phyloP scores from a whole-genome alignment of 176 grass and related monocot species.

The Bonia amplexicaulis region DNA sequence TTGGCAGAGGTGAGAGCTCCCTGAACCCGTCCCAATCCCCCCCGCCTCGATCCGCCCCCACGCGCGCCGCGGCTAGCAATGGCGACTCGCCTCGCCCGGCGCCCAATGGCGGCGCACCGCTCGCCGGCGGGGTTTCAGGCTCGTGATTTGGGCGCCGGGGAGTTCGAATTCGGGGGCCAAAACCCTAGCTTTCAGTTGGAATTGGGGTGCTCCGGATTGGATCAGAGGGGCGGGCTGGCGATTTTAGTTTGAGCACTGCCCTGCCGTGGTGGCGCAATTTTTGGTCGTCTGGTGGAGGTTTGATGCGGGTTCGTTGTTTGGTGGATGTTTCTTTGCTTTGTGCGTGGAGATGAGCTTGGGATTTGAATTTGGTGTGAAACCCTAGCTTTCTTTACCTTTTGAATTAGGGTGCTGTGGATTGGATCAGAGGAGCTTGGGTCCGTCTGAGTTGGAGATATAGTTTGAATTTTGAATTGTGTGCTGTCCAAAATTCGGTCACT shows the following conservation, averaged over 20 bases:
- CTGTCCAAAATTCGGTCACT: slow-evolving; percentile 9
- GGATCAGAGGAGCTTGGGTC: slow-evolving; percentile 14
- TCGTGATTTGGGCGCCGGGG: slow-evolving; percentile 9
- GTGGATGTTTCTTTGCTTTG: background rate
- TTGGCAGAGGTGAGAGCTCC: slow-evolving; percentile 40
- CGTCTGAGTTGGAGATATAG: background rate
- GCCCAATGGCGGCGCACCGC: slow-evolving; percentile 26
- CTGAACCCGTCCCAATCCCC: slow-evolving; percentile 1
- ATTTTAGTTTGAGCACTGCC: slow-evolving; percentile 6
- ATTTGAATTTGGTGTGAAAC: slow-evolving; percentile 51
- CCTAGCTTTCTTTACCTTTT: slow-evolving; percentile 30
- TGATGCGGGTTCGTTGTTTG: slow-evolving; percentile 3
- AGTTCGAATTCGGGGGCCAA: slow-evolving; percentile 27
- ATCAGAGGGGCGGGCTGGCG: slow-evolving; percentile 28
- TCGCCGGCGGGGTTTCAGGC: background rate
- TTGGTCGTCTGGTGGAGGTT: background rate
- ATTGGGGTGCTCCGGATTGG: slow-evolving; percentile 27
- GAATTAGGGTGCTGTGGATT: background rate
- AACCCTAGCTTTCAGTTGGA: slow-evolving; percentile 15
- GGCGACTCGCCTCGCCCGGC: background rate
- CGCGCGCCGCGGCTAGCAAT: slow-evolving; percentile 24
- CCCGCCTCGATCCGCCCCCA: slow-evolving; percentile 15
- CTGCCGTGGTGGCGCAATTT: background rate
- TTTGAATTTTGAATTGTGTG: background rate
- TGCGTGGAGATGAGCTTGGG: background rate